Conservation (phyloP, 208 protist species). For the Trypanosoma mega region DNA sequence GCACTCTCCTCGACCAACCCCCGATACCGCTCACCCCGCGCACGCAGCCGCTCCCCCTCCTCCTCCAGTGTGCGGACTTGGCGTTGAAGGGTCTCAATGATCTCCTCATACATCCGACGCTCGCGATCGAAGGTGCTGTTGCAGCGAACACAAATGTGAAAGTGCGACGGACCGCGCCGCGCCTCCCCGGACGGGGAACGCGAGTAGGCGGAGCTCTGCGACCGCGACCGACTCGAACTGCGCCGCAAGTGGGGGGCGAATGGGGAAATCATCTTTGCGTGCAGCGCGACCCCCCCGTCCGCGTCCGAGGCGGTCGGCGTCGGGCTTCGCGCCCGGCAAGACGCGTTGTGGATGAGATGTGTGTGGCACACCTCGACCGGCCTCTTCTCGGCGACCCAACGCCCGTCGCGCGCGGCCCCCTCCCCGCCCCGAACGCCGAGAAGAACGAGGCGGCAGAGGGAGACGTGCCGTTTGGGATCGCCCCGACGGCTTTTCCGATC, state of each 20-base stretch:
- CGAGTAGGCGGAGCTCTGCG: too few relatives aligned
- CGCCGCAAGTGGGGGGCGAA: too few relatives aligned
- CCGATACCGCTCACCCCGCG: too few relatives aligned
- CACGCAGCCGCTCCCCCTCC: not conserved
- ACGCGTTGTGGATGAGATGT: too few relatives aligned
- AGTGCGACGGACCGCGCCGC: not conserved
- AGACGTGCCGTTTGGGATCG: slow-evolving; percentile 4
- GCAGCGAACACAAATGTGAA: slow-evolving; percentile 14
- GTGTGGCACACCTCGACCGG: too few relatives aligned
- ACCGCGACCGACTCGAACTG: too few relatives aligned
- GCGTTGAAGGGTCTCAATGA: slow-evolving; percentile 1
- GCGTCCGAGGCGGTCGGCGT: too few relatives aligned
- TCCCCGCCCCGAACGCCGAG: slow-evolving; percentile 1
- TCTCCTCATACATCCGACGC: not conserved
- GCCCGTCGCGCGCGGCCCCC: slow-evolving; percentile 1
- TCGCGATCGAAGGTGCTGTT: slow-evolving; percentile 19
- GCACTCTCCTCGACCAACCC: too few relatives aligned
- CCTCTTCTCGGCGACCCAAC: slow-evolving; percentile 1
- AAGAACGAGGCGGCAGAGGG: slow-evolving; percentile 10
- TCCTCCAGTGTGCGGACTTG: slow-evolving; percentile 5
- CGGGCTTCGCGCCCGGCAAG: too few relatives aligned
- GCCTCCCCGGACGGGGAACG: too few relatives aligned
- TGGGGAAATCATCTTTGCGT: too few relatives aligned
- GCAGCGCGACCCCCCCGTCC: too few relatives aligned
- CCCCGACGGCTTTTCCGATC: not conserved